Evolutionary conservation across 768 basidiomycete genomes (phyloP).

Genomic region (Suillus plorans): DNA sequence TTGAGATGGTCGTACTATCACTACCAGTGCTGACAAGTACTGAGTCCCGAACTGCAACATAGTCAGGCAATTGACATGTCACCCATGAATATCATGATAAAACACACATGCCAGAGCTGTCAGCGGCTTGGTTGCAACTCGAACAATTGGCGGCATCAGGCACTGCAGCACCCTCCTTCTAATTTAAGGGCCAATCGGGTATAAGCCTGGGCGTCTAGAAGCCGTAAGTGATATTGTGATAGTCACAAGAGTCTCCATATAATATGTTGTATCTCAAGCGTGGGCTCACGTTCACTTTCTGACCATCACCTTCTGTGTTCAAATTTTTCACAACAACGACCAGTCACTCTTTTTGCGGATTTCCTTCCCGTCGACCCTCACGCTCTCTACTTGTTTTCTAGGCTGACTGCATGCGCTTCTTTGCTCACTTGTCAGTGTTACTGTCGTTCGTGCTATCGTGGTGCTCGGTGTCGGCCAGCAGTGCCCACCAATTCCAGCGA

Average conservation of each 20-base stretch:
- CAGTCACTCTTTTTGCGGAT: conserved; percentile 22
- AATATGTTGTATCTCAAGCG: background rate
- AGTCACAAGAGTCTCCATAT: background rate
- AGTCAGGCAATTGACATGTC: background rate
- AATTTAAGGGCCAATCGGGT: background rate
- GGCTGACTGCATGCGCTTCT: conserved; percentile 22
- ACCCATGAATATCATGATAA: background rate
- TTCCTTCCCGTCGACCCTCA: conserved; percentile 3
- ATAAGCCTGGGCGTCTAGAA: background rate
- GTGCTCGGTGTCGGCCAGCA: conserved; percentile 17
- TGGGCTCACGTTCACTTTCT: background rate
- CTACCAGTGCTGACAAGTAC: background rate
- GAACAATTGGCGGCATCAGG: background rate
- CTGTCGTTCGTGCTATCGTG: conserved; percentile 20
- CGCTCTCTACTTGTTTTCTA: conserved; percentile 7
- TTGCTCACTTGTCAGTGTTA: conserved; percentile 19
- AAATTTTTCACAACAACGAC: conserved; percentile 7
- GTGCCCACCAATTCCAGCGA: conserved; percentile 21
- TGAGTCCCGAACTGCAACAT: background rate
- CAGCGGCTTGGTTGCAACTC: background rate
- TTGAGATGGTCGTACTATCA: background rate
- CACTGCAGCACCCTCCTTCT: background rate
- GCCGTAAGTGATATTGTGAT: conserved; percentile 1
- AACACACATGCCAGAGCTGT: background rate
- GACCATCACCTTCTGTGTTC: conserved; percentile 10